These are phyloP conservation scores for Zygotorulaspora sp. DNA, from an alignment of 805 yeast genomes.

Conservation along the genomic window DNA sequence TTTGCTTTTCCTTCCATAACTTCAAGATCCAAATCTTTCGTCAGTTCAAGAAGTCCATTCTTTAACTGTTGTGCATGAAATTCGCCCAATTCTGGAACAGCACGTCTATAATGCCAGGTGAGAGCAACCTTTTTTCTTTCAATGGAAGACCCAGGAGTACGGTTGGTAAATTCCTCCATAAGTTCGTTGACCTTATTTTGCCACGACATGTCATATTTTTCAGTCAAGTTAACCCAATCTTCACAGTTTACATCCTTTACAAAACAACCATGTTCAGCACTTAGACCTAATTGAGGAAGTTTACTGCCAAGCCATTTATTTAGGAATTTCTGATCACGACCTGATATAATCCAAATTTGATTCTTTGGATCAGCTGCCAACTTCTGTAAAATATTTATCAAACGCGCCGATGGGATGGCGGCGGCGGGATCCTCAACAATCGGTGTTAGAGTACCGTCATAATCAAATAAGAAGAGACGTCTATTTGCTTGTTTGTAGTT, in stretches of 20 bases:
- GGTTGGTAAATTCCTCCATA: slow-evolving; percentile 70
- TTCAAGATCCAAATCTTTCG: slow-evolving; percentile 77
- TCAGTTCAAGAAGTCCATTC: slow-evolving; percentile 53
- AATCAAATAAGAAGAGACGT: slow-evolving; percentile 85
- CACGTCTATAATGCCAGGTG: slow-evolving; percentile 95
- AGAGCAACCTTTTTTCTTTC: slow-evolving; percentile 90
- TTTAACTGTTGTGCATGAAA: slow-evolving; percentile 77
- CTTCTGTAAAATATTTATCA: slow-evolving; percentile 53
- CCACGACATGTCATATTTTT: slow-evolving; percentile 88
- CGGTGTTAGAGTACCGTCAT: slow-evolving; percentile 96
- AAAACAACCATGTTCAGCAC: slow-evolving; percentile 98
- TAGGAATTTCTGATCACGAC: slow-evolving; percentile 87
- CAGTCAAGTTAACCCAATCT: slow-evolving; percentile 82
- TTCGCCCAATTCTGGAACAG: slow-evolving; percentile 90
- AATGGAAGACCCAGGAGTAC: slow-evolving; percentile 83
- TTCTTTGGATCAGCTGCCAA: slow-evolving; percentile 74
- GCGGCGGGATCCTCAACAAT: slow-evolving; percentile 97
- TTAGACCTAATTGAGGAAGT: slow-evolving; percentile 62
- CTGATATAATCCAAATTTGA: slow-evolving; percentile 91
- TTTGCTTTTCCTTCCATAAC: slow-evolving; percentile 98
- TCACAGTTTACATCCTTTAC: slow-evolving; percentile 63
- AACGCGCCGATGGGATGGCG: slow-evolving; percentile 82
- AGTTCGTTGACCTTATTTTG: slow-evolving; percentile 73
- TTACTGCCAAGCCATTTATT: slow-evolving; percentile 81
- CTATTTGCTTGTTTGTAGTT: slow-evolving; percentile 58